phyloP scores from a whole-genome alignment of 2,329 filamentous ascomycete genomes.

The Hyphodiscus sp. region DNA sequence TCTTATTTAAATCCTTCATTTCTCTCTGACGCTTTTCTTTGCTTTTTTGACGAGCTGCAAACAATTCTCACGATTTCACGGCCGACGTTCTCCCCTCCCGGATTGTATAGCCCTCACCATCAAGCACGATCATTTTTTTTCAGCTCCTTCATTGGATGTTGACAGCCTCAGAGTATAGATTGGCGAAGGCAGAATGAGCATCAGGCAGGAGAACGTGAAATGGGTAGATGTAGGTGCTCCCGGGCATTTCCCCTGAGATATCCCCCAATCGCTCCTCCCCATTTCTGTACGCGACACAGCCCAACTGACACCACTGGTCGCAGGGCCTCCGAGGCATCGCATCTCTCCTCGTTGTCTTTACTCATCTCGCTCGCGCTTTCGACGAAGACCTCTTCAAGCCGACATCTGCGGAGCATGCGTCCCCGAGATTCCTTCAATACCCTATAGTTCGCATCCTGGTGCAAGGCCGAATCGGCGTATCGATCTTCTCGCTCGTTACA shows the following conservation, averaged over 20 bases:
- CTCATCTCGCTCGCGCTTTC: constrained; percentile 46
- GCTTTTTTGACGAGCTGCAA: neutral
- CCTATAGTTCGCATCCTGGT: constrained; percentile 53
- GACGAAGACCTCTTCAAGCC: constrained; percentile 44
- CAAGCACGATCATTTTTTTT: neutral
- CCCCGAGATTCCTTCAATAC: constrained; percentile 47
- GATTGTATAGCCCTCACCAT: too few relatives aligned
- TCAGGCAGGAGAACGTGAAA: constrained; percentile 43
- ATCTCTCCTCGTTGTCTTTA: constrained; percentile 47
- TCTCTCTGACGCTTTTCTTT: neutral
- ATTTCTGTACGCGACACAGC: constrained; percentile 1
- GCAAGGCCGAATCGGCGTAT: constrained; percentile 58
- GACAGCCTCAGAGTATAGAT: neutral
- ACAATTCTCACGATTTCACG: neutral
- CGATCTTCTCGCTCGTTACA: constrained; percentile 59
- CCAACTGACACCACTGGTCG: constrained; percentile 5
- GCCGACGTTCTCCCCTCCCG: neutral
- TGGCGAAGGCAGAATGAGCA: constrained; percentile 17
- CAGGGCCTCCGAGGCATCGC: constrained; percentile 51
- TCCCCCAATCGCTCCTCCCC: neutral
- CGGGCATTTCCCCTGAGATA: constrained; percentile 1
- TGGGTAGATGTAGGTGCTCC: constrained; percentile 49
- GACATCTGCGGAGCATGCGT: constrained; percentile 36
- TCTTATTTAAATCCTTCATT: neutral
- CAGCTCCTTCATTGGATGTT: neutral